Conservation (phyloP, 2,329 filamentous ascomycete species). For the Epicoccum nigrum region DNA sequence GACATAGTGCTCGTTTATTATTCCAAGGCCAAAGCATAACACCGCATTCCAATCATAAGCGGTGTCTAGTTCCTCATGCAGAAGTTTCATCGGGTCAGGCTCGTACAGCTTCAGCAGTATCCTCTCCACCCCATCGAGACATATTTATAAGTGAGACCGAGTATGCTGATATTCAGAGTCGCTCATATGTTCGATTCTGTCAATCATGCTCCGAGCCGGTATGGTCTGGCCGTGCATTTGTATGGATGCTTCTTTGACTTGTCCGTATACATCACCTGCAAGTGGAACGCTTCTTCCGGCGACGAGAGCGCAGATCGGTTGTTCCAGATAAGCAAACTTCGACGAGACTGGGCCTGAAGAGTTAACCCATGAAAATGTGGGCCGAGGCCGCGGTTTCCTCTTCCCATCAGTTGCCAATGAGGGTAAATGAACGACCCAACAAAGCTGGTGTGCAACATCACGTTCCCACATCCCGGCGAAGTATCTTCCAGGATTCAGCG, state of each 20-base stretch:
- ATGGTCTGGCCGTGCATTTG: not conserved
- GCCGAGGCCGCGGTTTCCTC: not conserved
- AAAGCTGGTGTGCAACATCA: not conserved
- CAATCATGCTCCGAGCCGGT: not conserved
- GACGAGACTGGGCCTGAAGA: not conserved
- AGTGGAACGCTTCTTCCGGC: not conserved
- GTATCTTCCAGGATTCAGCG: slow-evolving; percentile 1
- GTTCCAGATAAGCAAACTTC: too few relatives aligned
- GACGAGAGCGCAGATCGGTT: not conserved
- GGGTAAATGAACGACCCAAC: too few relatives aligned
- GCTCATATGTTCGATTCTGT: not conserved
- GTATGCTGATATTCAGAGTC: too few relatives aligned
- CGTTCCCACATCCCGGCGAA: slow-evolving; percentile 14
- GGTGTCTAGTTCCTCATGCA: not conserved
- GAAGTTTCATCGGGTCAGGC: too few relatives aligned
- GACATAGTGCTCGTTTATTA: accelerated
- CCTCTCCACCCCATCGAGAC: not conserved
- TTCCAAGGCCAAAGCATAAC: not conserved
- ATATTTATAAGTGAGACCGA: not conserved
- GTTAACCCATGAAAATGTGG: slow-evolving; percentile 2
- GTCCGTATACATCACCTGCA: not conserved
- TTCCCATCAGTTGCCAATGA: too few relatives aligned
- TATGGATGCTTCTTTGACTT: not conserved
- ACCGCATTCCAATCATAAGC: not conserved
- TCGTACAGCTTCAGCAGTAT: too few relatives aligned